Percentiles rank a stretch among this genome's conserved stretches.
Evolutionary conservation across 768 basidiomycete species (phyloP).

Genomic region (Pisolithus albus): DNA sequence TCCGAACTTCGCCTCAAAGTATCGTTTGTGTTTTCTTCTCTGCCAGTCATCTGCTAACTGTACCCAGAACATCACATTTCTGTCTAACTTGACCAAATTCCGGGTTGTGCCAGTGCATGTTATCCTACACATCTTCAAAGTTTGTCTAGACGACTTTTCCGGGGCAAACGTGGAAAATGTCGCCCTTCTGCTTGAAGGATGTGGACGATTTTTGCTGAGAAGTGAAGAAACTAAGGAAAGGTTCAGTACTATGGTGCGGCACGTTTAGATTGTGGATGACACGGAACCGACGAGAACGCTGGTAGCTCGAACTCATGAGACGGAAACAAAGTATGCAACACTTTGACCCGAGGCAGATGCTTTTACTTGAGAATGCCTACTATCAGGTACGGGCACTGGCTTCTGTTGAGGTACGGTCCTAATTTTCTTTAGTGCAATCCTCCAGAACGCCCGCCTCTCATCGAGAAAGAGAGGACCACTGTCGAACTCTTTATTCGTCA

Average conservation of each 20-base stretch:
- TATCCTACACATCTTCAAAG: conserved; percentile 94
- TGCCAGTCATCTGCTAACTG: neutral
- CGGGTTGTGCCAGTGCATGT: conserved; percentile 83
- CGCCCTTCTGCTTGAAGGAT: conserved; percentile 85
- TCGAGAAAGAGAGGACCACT: conserved; percentile 77
- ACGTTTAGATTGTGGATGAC: neutral
- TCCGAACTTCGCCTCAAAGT: conserved; percentile 83
- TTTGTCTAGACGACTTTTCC: conserved; percentile 91
- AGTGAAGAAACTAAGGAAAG: conserved; percentile 83
- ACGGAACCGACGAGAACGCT: neutral
- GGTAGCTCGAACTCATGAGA: conserved; percentile 85
- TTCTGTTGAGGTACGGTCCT: conserved; percentile 9
- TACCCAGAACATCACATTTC: conserved; percentile 74
- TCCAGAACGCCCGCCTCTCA: conserved; percentile 81
- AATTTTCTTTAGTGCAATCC: conserved; percentile 73
- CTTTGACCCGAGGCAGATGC: conserved; percentile 82
- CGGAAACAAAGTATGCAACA: conserved; percentile 92
- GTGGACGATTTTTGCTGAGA: conserved; percentile 85
- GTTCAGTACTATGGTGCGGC: conserved; percentile 77
- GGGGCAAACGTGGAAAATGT: conserved; percentile 92
- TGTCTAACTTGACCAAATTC: conserved; percentile 95
- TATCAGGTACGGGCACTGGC: conserved; percentile 61
- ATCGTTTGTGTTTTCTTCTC: conserved; percentile 3
- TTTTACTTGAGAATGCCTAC: conserved; percentile 95
- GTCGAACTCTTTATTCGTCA: conserved; percentile 95